Conservation (phyloP, 1,139 yeast genomes). For the Zygosaccharomyces sapae region DNA sequence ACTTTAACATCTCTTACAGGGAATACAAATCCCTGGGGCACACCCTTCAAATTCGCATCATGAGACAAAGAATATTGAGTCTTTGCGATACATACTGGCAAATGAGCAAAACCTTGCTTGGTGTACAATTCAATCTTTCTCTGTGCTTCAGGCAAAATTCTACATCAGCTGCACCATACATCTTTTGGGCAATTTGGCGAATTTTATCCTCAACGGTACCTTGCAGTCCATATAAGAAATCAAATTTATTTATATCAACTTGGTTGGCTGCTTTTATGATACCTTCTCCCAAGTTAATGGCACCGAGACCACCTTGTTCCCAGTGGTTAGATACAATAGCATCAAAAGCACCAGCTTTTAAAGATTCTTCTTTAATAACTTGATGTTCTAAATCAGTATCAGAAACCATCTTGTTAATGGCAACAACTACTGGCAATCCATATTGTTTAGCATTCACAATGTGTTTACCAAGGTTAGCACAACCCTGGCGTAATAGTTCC, state of each 20-base stretch:
- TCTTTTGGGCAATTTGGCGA: constrained; percentile 72
- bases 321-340: constrained; percentile 96
- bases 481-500: constrained; percentile 78
- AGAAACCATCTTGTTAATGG: constrained; percentile 85
- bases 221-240: constrained; percentile 69
- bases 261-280: constrained; percentile 69
- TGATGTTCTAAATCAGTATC: constrained; percentile 83
- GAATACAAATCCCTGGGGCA: constrained; percentile 88
- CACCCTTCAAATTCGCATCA: constrained; percentile 90
- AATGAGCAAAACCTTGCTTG: constrained; percentile 82
- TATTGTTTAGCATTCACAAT: constrained; percentile 79
- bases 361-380: constrained; percentile 74
- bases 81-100: constrained; percentile 96
- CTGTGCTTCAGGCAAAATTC: constrained; percentile 83
- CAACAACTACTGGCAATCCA: constrained; percentile 93
- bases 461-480: constrained; percentile 88
- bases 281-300: constrained; percentile 80
- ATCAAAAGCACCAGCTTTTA: constrained; percentile 91
- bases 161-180: constrained; percentile 93
- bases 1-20: constrained; percentile 94
- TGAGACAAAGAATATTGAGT: constrained; percentile 96
- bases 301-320: constrained; percentile 98
- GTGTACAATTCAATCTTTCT: constrained; percentile 81
- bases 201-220: constrained; percentile 79
- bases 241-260: constrained; percentile 50